phyloP scores from a whole-genome alignment of 345 rosid species.

The Pistacia integerrima region DNA sequence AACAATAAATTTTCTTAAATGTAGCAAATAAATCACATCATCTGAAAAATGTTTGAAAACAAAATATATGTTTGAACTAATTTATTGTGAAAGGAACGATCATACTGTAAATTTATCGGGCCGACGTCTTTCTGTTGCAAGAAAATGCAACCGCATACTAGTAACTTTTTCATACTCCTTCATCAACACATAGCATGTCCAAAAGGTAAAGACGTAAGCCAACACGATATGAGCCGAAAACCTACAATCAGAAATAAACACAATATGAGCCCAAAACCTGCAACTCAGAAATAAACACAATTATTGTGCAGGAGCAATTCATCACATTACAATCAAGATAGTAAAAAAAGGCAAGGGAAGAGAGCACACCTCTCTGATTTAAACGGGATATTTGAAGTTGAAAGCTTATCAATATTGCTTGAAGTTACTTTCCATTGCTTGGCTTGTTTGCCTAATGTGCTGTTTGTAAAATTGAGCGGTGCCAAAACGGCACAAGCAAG shows the following conservation, averaged over 20 bases:
- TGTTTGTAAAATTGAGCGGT: slow-evolving; percentile 76
- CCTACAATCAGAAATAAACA: slow-evolving; percentile 45
- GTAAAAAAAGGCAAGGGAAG: neutral
- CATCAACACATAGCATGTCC: slow-evolving; percentile 80
- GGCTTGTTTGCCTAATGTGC: slow-evolving; percentile 37
- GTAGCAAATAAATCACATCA: neutral
- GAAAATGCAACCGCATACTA: slow-evolving; percentile 80
- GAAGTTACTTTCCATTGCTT: slow-evolving; percentile 56
- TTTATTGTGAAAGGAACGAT: slow-evolving; percentile 14
- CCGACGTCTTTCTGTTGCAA: slow-evolving; percentile 79
- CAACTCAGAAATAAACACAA: slow-evolving; percentile 3
- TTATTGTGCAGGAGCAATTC: neutral
- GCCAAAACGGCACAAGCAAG: slow-evolving; percentile 79
- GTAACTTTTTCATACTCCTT: slow-evolving; percentile 83
- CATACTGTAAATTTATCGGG: slow-evolving; percentile 91
- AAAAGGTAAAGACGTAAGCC: slow-evolving; percentile 85
- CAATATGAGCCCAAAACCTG: slow-evolving; percentile 74
- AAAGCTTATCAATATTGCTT: slow-evolving; percentile 86
- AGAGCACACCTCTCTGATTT: slow-evolving; percentile 58
- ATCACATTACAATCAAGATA: neutral
- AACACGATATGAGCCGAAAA: slow-evolving; percentile 77
- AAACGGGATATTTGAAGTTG: slow-evolving; percentile 75
- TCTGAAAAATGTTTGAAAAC: neutral
- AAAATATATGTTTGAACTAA: neutral
- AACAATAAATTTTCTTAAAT: neutral